These are phyloP conservation scores for Echium plantagineum DNA, from an alignment of 257 asterid species.

Conservation along the genomic window DNA sequence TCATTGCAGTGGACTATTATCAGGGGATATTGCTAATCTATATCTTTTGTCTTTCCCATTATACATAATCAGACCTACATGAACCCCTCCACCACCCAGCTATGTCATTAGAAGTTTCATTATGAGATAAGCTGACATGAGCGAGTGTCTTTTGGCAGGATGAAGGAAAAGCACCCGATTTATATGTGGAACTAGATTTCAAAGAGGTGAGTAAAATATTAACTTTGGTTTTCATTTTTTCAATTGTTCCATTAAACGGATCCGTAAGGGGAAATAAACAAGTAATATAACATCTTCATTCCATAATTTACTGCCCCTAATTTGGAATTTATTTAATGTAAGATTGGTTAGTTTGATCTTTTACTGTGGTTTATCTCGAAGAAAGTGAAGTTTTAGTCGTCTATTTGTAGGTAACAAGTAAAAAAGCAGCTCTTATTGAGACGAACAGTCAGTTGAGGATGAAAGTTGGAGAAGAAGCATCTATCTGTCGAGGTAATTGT, in stretches of 20 bases:
- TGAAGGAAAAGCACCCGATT: conserved; percentile 81
- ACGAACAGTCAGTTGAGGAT: conserved; percentile 48
- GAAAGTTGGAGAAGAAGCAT: conserved; percentile 69
- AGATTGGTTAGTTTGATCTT: background rate
- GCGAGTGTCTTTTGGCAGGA: conserved; percentile 59
- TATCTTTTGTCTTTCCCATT: no score
- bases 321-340: background rate
- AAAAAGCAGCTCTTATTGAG: conserved; percentile 85
- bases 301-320: background rate
- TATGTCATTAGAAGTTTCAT: background rate
- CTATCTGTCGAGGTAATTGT: conserved; percentile 59
- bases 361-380: background rate
- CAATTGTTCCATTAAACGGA: background rate
- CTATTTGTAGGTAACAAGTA: conserved; percentile 60
- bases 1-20: no score
- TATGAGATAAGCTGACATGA: conserved; percentile 1
- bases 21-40: no score
- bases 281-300: background rate
- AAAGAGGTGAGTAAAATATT: conserved; percentile 48
- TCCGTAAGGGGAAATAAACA: background rate
- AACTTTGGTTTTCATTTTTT: conserved; percentile 4
- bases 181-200: conserved; percentile 84
- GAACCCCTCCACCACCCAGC: background rate
- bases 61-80: background rate
- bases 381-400: background rate